Evolutionary conservation across 2,329 filamentous ascomycete species (phyloP).

Genomic region (Botryosphaeria dothidea): DNA sequence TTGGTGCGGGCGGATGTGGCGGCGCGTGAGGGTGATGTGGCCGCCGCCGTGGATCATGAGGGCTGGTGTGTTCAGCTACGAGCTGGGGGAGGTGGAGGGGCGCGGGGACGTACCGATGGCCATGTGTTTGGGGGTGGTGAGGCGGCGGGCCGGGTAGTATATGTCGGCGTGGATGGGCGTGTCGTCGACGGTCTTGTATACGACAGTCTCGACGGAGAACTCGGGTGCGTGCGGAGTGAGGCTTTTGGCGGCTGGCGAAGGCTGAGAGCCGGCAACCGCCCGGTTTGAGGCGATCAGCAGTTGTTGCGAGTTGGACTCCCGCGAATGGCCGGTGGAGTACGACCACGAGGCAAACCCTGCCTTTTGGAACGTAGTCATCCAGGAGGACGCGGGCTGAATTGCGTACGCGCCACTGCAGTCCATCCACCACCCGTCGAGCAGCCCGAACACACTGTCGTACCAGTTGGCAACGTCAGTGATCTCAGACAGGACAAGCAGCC

Average conservation of each 20-base stretch:
- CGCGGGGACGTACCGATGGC: not conserved
- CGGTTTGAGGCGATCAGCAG: not conserved
- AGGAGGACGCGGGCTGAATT: slow-evolving; percentile 11
- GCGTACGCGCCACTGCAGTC: slow-evolving; percentile 20
- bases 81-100: not conserved
- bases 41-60: slow-evolving; percentile 51
- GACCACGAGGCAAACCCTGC: not conserved
- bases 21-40: slow-evolving; percentile 42
- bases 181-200: not conserved
- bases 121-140: not conserved
- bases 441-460: slow-evolving; percentile 26
- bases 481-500: slow-evolving; percentile 23
- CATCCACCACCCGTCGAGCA: slow-evolving; percentile 30
- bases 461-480: slow-evolving; percentile 23
- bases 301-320: not conserved
- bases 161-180: not conserved
- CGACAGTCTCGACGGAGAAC: not conserved
- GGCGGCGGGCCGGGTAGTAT: not conserved
- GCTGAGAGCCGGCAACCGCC: no score
- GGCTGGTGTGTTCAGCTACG: no score
- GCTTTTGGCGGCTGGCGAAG: not conserved
- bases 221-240: not conserved
- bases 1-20: slow-evolving; percentile 42
- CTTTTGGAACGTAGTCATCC: not conserved
- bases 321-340: not conserved